Conservation (phyloP, 768 basidiomycete genomes). For the Termitomyces sp. region DNA sequence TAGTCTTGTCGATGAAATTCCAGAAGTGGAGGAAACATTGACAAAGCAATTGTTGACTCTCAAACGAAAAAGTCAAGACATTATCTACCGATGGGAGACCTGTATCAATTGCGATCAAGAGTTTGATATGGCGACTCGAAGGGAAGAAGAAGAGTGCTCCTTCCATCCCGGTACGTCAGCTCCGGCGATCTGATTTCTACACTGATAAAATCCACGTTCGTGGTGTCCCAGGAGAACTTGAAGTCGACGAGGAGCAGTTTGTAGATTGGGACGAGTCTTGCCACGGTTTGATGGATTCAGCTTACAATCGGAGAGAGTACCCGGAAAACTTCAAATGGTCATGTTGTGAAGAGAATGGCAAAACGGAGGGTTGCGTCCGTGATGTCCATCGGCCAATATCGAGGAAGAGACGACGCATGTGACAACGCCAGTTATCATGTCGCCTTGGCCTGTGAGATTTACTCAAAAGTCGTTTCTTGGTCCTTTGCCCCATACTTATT, state of each 20-base stretch:
- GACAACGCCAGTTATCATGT: constrained; percentile 3
- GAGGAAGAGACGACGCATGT: constrained; percentile 31
- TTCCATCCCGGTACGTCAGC: constrained; percentile 46
- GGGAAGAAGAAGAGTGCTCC: constrained; percentile 36
- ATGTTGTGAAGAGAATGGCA: constrained; percentile 41
- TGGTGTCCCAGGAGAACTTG: constrained; percentile 30
- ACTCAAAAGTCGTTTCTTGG: background rate
- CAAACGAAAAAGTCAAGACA: constrained; percentile 26
- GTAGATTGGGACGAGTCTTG: constrained; percentile 42
- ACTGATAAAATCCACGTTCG: background rate
- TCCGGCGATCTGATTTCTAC: background rate
- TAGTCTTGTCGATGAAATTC: constrained; percentile 32
- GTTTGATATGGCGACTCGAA: constrained; percentile 34
- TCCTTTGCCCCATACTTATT: background rate
- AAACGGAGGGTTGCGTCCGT: constrained; percentile 32
- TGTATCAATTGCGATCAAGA: constrained; percentile 45
- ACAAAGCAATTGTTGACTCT: constrained; percentile 39
- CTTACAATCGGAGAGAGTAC: constrained; percentile 30
- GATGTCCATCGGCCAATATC: constrained; percentile 28
- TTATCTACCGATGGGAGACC: constrained; percentile 40
- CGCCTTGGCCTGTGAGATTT: background rate
- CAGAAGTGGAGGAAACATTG: constrained; percentile 36
- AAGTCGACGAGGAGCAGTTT: constrained; percentile 34
- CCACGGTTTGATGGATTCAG: constrained; percentile 43
- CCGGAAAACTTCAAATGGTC: constrained; percentile 48